Percentiles rank a stretch among this genome's conserved stretches.
Evolutionary conservation across 2,329 filamentous ascomycete species (phyloP).

Genomic region (Domatiomyces catenatus): DNA sequence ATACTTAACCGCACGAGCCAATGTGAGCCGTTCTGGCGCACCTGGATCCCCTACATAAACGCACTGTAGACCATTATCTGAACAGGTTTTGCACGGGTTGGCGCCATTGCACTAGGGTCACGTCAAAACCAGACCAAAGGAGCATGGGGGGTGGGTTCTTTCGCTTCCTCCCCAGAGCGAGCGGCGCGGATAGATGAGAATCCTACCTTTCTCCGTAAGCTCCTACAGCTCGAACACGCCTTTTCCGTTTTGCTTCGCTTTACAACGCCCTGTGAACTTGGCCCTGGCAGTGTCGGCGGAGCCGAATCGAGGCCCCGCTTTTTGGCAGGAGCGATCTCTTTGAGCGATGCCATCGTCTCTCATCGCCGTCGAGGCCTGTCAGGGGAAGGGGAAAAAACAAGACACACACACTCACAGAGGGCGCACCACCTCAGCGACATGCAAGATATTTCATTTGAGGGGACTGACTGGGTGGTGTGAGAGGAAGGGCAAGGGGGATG

Average conservation of each 20-base stretch:
- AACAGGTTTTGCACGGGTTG: conserved; percentile 6
- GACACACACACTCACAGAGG: neutral
- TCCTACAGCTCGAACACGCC: conserved; percentile 6
- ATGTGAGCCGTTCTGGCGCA: conserved; percentile 3
- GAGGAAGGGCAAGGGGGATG: too few relatives aligned
- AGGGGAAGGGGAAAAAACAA: too few relatives aligned
- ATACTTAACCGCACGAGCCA: conserved; percentile 6
- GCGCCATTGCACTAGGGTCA: conserved; percentile 3
- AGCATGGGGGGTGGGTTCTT: neutral
- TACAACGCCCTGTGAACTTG: neutral
- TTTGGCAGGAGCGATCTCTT: conserved; percentile 5
- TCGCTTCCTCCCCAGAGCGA: neutral
- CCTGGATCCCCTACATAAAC: conserved; percentile 4
- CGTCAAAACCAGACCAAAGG: neutral
- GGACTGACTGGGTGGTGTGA: too few relatives aligned
- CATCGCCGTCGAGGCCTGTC: neutral
- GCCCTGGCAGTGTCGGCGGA: neutral
- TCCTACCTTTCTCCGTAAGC: conserved; percentile 5
- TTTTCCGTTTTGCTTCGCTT: conserved; percentile 7
- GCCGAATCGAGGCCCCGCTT: conserved; percentile 1
- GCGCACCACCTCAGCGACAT: too few relatives aligned
- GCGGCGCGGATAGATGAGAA: neutral
- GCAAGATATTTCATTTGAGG: too few relatives aligned
- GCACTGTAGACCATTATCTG: conserved; percentile 4
- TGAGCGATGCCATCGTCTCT: conserved; percentile 3